These are phyloP conservation scores for Xylaria sp. DNA, from an alignment of 2,329 filamentous ascomycete genomes.

Conservation along the genomic window DNA sequence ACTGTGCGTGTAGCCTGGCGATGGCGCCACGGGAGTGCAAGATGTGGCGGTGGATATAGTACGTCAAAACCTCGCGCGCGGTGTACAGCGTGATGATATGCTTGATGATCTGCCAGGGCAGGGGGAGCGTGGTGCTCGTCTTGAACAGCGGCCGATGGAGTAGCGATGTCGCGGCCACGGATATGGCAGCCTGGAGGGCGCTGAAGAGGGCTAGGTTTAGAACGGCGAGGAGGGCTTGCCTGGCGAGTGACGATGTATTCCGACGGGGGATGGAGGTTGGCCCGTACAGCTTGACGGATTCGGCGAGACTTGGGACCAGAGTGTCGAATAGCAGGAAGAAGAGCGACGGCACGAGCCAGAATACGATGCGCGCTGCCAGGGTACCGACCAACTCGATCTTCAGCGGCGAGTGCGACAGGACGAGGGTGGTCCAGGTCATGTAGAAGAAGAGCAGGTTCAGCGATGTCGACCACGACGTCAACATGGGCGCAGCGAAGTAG, in stretches of 20 bases:
- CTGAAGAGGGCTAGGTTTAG: constrained; percentile 60
- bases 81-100: constrained; percentile 59
- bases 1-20: constrained; percentile 56
- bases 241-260: constrained; percentile 50
- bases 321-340: constrained; percentile 79
- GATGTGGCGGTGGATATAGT: constrained; percentile 77
- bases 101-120: constrained; percentile 65
- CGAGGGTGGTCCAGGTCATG: constrained; percentile 87
- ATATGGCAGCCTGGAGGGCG: constrained; percentile 57
- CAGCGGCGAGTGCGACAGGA: constrained; percentile 79
- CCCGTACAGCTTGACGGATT: constrained; percentile 75
- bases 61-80: constrained; percentile 70
- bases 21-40: constrained; percentile 66
- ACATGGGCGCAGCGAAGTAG: constrained; percentile 70
- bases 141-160: constrained; percentile 58
- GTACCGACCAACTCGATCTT: constrained; percentile 80
- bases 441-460: constrained; percentile 91
- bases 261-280: constrained; percentile 61
- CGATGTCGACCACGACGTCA: constrained; percentile 79
- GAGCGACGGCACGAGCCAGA: constrained; percentile 79
- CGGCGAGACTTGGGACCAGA: constrained; percentile 73
- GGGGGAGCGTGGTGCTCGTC: constrained; percentile 60
- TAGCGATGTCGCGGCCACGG: constrained; percentile 51
- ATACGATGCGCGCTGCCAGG: constrained; percentile 71
- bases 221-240: constrained; percentile 56